Evolutionary conservation across 2,329 filamentous ascomycete genomes (phyloP), one percentile per base, ranked within the genome.

Genomic region (Scytalidium sp.): DNA sequence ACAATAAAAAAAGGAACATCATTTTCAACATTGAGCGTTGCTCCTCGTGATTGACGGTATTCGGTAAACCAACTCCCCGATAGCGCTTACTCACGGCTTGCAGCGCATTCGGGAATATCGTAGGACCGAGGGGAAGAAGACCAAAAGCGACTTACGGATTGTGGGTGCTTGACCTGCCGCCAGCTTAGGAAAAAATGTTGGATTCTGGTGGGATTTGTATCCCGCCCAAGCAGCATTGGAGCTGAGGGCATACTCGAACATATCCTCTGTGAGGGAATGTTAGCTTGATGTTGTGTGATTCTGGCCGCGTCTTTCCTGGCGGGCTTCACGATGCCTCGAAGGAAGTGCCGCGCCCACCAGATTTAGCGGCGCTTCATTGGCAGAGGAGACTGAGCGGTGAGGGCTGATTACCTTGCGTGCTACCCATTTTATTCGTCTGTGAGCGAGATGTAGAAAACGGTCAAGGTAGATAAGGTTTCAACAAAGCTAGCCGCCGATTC

Each of bases 141-240:
- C 46, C 25, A 27, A 7, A 29, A 29, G 21, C 19, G 41, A 71
- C 75, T 62, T 67, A 81, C 78, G 76, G 55, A 86, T 83, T 53
- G 78, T 71, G 9, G 84, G 84, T 2, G 78, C 70, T 67, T 93
- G 88, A 55, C 86, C 85, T 53, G 75, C 73, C 22, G 85, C 81
- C 45, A 89, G 76, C 51, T 76, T 81, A 43, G 79, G 72, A 71
- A 93, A 90, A 71, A 90, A 85, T 15, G 81, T 74, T 2, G 88
- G 87, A 56, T 91, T 82, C 60, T 83, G 75, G 55, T 82, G 75
- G 45, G 76, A 69, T 56, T 83, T 84, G 59, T 84, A 80, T 51
- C 78, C 74, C 32, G 85, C 84, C 85, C 87, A 92, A 57, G 83
- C 75, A 56, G 81, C 79, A 72, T 91, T 91, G 60, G 79, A 81